phyloP scores from a whole-genome alignment of 2,329 filamentous ascomycete genomes.

The Emmonsiellopsis sp. region DNA sequence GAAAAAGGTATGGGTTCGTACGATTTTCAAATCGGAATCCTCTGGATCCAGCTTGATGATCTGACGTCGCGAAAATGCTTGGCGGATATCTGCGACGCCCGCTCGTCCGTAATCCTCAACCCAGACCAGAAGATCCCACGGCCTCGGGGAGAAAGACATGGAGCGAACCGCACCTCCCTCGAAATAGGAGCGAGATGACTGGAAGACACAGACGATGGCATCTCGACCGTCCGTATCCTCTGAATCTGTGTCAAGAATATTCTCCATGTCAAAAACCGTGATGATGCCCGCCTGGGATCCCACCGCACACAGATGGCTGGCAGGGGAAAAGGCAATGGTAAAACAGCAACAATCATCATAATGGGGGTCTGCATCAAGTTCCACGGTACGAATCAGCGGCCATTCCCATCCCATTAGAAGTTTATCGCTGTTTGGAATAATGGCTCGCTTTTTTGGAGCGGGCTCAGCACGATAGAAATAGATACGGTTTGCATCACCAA shows the following conservation, averaged over 20 bases:
- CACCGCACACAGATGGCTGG: conserved; percentile 40
- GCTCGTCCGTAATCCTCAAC: conserved; percentile 65
- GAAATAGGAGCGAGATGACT: conserved; percentile 64
- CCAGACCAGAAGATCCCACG: conserved; percentile 88
- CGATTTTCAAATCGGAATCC: conserved; percentile 24
- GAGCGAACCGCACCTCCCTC: conserved; percentile 73
- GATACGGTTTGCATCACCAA: conserved; percentile 77
- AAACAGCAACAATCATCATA: conserved; percentile 39
- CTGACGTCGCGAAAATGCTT: conserved; percentile 37
- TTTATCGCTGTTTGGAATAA: conserved; percentile 21
- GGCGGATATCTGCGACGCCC: conserved; percentile 40
- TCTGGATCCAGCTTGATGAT: conserved; percentile 29
- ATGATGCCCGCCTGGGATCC: conserved; percentile 43
- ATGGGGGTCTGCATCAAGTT: conserved; percentile 32
- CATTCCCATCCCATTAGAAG: conserved; percentile 33
- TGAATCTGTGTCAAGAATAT: conserved; percentile 30
- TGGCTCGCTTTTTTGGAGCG: conserved; percentile 22
- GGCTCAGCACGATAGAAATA: conserved; percentile 58
- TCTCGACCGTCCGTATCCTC: conserved; percentile 41
- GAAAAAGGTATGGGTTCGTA: conserved; percentile 22
- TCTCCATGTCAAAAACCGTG: conserved; percentile 35
- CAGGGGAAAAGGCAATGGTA: conserved; percentile 41
- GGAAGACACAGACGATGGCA: conserved; percentile 65
- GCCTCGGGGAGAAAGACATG: conserved; percentile 84
- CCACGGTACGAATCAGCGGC: conserved; percentile 29